Evolutionary conservation across 2,329 filamentous ascomycete species (phyloP).

Genomic region (Aspergillus floridensis): DNA sequence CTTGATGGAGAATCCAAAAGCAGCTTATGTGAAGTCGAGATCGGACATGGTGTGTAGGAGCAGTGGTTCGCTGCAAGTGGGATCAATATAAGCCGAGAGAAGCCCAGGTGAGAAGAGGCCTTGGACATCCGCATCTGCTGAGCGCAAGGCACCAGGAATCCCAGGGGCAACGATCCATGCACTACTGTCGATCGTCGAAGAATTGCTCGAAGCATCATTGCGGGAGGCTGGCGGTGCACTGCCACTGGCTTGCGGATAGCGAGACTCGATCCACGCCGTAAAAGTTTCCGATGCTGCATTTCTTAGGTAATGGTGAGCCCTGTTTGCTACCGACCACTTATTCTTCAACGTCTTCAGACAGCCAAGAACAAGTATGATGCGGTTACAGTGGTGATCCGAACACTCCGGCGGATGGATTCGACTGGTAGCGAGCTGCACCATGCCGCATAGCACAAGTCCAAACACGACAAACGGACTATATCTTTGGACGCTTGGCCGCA

Average conservation of each 20-base stretch:
- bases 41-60: conserved; percentile 3
- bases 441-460: conserved; percentile 30
- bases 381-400: conserved; percentile 39
- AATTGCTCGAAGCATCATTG: background rate
- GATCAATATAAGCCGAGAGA: conserved; percentile 29
- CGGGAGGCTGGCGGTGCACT: background rate
- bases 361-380: conserved; percentile 36
- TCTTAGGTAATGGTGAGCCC: conserved; percentile 28
- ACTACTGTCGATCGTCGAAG: background rate
- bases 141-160: background rate
- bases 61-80: conserved; percentile 22
- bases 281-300: conserved; percentile 27
- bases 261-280: conserved; percentile 11
- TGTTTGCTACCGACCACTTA: conserved; percentile 31
- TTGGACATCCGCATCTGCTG: conserved; percentile 20
- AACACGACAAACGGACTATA: conserved; percentile 34
- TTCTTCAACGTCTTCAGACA: conserved; percentile 32
- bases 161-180: background rate
- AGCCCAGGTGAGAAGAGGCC: conserved; percentile 28
- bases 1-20: background rate
- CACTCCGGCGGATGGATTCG: conserved; percentile 36
- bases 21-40: conserved; percentile 2
- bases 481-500: conserved; percentile 32
- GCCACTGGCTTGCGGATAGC: conserved; percentile 1
- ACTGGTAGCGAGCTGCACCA: conserved; percentile 36